A percentile compares a stretch with the other conserved stretches of the same genome.
Evolutionary conservation across 495 filamentous ascomycete species (phyloP).

Genomic region (Penicillium lividum): DNA sequence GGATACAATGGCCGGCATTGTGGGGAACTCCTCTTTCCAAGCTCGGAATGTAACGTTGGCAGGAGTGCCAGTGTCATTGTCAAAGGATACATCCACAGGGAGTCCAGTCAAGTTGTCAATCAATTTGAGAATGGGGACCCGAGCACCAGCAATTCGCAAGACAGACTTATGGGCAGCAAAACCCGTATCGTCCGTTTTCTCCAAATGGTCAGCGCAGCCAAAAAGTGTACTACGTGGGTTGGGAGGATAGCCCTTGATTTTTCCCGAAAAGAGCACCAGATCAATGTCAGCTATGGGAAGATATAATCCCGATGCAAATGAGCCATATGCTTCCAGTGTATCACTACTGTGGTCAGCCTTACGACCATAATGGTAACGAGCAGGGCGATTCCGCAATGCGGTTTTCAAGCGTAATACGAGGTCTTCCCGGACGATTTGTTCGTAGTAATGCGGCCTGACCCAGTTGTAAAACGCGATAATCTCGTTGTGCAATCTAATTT

Average conservation of each 20-base stretch:
- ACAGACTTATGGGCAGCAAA: too few species aligned
- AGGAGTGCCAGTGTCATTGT: conserved; percentile 77
- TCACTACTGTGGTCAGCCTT: too few species aligned
- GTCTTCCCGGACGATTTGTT: conserved; percentile 69
- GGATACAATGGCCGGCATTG: conserved; percentile 78
- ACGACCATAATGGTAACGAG: too few species aligned
- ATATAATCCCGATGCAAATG: conserved; percentile 86
- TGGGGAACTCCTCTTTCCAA: conserved; percentile 78
- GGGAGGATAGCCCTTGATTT: conserved; percentile 39
- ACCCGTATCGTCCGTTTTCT: too few species aligned
- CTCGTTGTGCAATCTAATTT: conserved; percentile 67
- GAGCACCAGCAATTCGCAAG: conserved; percentile 61
- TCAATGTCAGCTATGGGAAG: conserved; percentile 93
- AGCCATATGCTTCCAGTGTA: conserved; percentile 64
- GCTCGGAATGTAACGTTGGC: conserved; percentile 75
- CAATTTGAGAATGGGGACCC: conserved; percentile 93
- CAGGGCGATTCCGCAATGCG: conserved; percentile 52
- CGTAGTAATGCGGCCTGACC: conserved; percentile 73
- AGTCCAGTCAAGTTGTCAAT: conserved; percentile 71
- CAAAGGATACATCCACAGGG: conserved; percentile 89
- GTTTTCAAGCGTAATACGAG: conserved; percentile 64
- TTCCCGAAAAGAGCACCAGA: conserved; percentile 74
- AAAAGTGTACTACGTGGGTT: too few species aligned
- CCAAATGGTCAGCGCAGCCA: too few species aligned
- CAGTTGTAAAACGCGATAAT: conserved; percentile 87